phyloP scores from a whole-genome alignment of 2,329 filamentous ascomycete species.

The Escovopsis sp. region DNA sequence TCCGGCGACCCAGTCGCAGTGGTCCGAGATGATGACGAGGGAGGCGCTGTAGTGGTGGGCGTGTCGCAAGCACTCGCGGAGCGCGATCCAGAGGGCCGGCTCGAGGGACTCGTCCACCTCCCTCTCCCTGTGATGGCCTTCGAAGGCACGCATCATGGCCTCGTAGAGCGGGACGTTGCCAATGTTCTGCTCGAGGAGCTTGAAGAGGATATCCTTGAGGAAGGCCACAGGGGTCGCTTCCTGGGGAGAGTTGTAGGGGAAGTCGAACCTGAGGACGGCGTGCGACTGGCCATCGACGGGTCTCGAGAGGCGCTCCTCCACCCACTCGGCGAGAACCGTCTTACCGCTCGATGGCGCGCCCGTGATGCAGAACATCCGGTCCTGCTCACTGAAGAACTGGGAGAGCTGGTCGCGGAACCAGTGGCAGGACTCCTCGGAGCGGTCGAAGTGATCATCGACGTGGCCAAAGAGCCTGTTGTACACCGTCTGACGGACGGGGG shows the following conservation, averaged over 20 bases:
- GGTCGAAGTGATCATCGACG: conserved; percentile 21
- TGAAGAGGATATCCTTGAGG: conserved; percentile 22
- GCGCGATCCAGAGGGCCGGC: conserved; percentile 18
- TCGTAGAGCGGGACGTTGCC: conserved; percentile 22
- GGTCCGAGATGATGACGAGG: conserved; percentile 22
- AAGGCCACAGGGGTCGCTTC: conserved; percentile 18
- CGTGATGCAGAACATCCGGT: conserved; percentile 21
- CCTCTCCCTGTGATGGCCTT: conserved; percentile 10
- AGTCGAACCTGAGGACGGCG: conserved; percentile 21
- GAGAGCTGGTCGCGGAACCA: conserved; percentile 22
- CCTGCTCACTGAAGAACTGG: conserved; percentile 19
- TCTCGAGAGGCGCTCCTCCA: conserved; percentile 23
- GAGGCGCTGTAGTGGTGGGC: conserved; percentile 14
- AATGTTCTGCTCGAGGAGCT: conserved; percentile 24
- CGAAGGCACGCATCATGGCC: conserved; percentile 15
- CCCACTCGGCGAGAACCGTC: conserved; percentile 24
- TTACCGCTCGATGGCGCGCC: conserved; percentile 21
- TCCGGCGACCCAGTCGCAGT: conserved; percentile 20
- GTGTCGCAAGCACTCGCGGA: conserved; percentile 19
- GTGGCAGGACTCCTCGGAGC: conserved; percentile 24
- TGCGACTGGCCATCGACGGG: conserved; percentile 21
- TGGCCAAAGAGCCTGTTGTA: conserved; percentile 18
- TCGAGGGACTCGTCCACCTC: conserved; percentile 13
- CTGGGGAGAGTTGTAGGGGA: conserved; percentile 18
- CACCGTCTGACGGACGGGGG: conserved; percentile 14